Evolutionary conservation across 192 early-diverging fungal genomes (phyloP), one percentile per base, ranked within the genome.

Genomic region (Linnemannia schmuckeri): DNA sequence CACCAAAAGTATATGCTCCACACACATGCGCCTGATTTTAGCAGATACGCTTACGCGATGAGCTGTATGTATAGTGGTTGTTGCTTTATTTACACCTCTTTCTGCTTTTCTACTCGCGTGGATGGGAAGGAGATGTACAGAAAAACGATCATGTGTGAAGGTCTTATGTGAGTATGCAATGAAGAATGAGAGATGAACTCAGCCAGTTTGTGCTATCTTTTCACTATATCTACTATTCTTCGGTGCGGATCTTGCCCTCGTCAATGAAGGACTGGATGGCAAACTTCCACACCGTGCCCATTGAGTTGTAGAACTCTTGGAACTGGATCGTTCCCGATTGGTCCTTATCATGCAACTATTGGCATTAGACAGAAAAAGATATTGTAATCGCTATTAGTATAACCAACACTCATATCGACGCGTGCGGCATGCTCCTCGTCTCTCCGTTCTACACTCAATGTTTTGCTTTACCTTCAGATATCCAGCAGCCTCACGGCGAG

Each of bases 191-290:
- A 17, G 18, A 49, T 49, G 47, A 49, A 17, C 15, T 49, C 13
- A 49, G 47, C 13, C 17, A 49, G 18, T 13, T 49, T 24, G n/a
- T 1, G 55, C 20, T 27, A 30, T 30, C 27, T 7, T 33, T 9
- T 63, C 44, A 44, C 44, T n/a, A n/a, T 7, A 7, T 30, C 12
- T 63, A 33, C 61, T 82, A 80, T 24, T 41, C 49, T 4, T 85
- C 74, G 41, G 80, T 54, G 12, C 47, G 8, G 52, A 85, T 85
- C 78, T 85, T 85, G 83, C 83, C 83, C 54, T 85, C 83, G 41
- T 85, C 83, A 10, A 85, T 73, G 33, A 85, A 85, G 57, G 83
- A 85, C 55, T 85, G 83, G 38, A 85, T 74, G 12, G 83, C 83
- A 68, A 85, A 85, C 70, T 80, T 80, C 83, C 83, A 85, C 7